Conservation (phyloP, 2,329 filamentous ascomycete species). For the Amphichorda felina region DNA sequence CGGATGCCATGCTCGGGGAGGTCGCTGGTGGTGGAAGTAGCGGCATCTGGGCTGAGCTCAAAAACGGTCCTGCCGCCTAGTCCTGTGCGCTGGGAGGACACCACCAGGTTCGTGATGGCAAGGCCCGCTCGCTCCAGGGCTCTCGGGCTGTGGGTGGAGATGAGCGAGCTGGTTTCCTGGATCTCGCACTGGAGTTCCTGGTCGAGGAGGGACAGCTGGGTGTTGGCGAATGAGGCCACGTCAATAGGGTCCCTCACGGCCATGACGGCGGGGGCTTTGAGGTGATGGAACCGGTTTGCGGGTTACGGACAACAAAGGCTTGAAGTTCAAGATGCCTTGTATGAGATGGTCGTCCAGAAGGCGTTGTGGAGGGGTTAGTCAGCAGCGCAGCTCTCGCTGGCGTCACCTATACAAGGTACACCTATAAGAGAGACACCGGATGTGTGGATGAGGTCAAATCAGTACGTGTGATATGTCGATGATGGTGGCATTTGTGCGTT, state of each 20-base stretch:
- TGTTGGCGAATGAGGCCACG: conserved; percentile 55
- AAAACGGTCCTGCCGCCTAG: conserved; percentile 84
- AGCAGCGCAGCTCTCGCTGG: too few relatives aligned
- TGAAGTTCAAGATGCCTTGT: too few relatives aligned
- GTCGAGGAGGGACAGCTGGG: conserved; percentile 60
- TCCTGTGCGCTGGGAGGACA: conserved; percentile 72
- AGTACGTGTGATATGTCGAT: too few relatives aligned
- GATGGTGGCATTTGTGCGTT: too few relatives aligned
- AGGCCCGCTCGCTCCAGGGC: conserved; percentile 66
- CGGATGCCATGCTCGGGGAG: conserved; percentile 67
- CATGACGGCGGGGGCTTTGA: too few relatives aligned
- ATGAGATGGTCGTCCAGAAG: too few relatives aligned
- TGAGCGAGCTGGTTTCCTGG: conserved; percentile 54
- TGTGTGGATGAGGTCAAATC: too few relatives aligned
- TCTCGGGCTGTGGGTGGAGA: conserved; percentile 55
- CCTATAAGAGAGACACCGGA: too few relatives aligned
- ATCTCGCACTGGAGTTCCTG: conserved; percentile 63
- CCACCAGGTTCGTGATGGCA: conserved; percentile 63
- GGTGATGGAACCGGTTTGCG: not conserved
- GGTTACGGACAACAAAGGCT: not conserved
- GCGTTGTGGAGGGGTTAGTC: too few relatives aligned
- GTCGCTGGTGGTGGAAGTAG: conserved; percentile 40
- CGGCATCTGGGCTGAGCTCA: conserved; percentile 65
- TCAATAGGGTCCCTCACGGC: conserved; percentile 34
- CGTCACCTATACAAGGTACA: too few relatives aligned